Conservation (phyloP, 2,329 filamentous ascomycete species). For the Ceratocystis huliohia region DNA sequence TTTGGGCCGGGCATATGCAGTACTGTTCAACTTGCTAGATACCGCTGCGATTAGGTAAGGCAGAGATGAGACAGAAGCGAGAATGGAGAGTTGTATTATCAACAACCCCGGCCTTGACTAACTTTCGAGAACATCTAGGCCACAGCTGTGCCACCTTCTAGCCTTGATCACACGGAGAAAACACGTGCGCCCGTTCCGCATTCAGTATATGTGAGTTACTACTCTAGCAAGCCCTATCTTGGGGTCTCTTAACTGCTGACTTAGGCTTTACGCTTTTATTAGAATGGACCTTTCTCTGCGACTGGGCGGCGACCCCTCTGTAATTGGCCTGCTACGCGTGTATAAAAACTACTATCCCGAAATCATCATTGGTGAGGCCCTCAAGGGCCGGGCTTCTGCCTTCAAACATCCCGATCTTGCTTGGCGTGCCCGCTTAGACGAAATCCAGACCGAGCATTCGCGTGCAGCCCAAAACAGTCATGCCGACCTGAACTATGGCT, state of each 20-base stretch:
- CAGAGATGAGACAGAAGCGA: background rate
- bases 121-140: slow-evolving; percentile 28
- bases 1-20: slow-evolving; percentile 57
- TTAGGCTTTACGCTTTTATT: background rate
- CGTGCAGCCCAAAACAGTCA: slow-evolving; percentile 32
- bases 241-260: background rate
- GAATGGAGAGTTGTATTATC: background rate
- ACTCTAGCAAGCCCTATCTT: too few relatives aligned
- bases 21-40: slow-evolving; percentile 71
- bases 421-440: slow-evolving; percentile 57
- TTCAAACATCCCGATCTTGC: slow-evolving; percentile 62
- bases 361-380: slow-evolving; percentile 62
- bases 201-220: slow-evolving; percentile 54
- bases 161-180: slow-evolving; percentile 67
- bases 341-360: slow-evolving; percentile 88
- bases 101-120: background rate
- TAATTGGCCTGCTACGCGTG: slow-evolving; percentile 64
- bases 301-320: slow-evolving; percentile 57
- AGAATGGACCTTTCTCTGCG: slow-evolving; percentile 47
- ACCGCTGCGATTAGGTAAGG: slow-evolving; percentile 59
- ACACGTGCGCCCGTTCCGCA: slow-evolving; percentile 72
- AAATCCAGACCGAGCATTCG: slow-evolving; percentile 49
- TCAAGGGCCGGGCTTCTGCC: slow-evolving; percentile 46
- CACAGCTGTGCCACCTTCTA: slow-evolving; percentile 60
- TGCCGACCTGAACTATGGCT: slow-evolving; percentile 26